Evolutionary conservation across 306 rosid species (phyloP).

Genomic region (Chamaecrista fasciculata): DNA sequence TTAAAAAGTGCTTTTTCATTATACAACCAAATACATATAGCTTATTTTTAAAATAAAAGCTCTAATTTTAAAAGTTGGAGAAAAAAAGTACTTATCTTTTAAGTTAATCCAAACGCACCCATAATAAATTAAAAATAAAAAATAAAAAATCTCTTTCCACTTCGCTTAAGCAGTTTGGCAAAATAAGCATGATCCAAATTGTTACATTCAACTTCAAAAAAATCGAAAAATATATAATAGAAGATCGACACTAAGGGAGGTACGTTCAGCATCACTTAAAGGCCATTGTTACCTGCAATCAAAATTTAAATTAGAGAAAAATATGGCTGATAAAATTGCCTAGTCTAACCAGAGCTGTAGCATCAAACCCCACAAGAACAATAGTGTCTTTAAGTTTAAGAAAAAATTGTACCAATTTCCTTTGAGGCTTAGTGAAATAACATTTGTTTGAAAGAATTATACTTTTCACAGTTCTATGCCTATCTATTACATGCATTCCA

Average conservation of each 20-base stretch:
- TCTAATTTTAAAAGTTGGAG: too few relatives aligned
- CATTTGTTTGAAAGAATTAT: too few relatives aligned
- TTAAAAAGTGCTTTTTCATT: too few relatives aligned
- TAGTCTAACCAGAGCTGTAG: not conserved
- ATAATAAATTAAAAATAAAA: too few relatives aligned
- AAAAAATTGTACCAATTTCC: not conserved
- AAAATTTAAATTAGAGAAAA: not conserved
- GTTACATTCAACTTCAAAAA: conserved; percentile 5
- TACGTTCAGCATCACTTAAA: conserved; percentile 7
- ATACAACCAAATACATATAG: too few relatives aligned
- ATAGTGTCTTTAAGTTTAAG: too few relatives aligned
- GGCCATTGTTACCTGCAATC: conserved; percentile 30
- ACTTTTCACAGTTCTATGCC: too few relatives aligned
- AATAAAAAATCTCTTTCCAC: not conserved
- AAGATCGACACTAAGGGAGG: not conserved
- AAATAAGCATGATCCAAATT: conserved; percentile 5
- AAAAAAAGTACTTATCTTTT: too few relatives aligned
- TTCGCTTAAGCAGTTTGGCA: not conserved
- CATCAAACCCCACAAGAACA: not conserved
- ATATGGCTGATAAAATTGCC: not conserved
- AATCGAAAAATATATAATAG: not conserved
- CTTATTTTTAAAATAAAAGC: too few relatives aligned
- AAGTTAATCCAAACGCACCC: too few relatives aligned
- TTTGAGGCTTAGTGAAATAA: too few relatives aligned
- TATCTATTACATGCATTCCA: too few relatives aligned